Conservation (phyloP, 805 yeast genomes). For the Ogataea nonfermentans region DNA sequence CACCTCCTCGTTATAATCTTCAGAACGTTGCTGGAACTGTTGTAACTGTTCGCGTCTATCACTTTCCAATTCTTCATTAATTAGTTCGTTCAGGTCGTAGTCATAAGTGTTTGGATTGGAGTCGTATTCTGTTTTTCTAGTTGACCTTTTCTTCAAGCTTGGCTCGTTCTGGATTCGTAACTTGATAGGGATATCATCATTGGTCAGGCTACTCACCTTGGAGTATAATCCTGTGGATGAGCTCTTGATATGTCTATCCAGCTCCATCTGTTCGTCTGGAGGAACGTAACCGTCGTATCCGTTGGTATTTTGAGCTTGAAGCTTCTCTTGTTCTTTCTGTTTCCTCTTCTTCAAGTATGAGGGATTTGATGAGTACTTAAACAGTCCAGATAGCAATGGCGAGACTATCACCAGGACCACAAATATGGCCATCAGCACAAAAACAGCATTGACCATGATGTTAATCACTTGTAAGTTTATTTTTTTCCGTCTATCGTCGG, state of each 20-base stretch:
- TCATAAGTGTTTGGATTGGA: constrained; percentile 45
- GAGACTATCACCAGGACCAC: constrained; percentile 23
- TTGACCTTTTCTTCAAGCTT: constrained; percentile 20
- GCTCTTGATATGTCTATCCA: constrained; percentile 11
- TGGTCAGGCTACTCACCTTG: constrained; percentile 25
- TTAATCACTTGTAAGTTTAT: no score
- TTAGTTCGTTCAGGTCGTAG: constrained; percentile 47
- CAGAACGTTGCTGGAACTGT: background rate
- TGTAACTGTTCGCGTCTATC: constrained; percentile 21
- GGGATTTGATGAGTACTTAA: constrained; percentile 29
- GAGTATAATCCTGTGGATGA: constrained; percentile 26
- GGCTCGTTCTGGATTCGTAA: constrained; percentile 23
- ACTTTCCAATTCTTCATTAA: constrained; percentile 33
- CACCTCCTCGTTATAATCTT: background rate
- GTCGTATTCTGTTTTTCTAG: constrained; percentile 8
- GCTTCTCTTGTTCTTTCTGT: constrained; percentile 5
- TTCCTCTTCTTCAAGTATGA: constrained; percentile 21
- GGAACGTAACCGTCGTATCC: constrained; percentile 27
- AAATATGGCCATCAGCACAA: constrained; percentile 22
- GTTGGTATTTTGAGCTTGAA: background rate
- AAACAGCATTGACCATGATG: constrained; percentile 16
- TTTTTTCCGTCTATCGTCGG: background rate
- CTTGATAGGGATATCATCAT: constrained; percentile 32
- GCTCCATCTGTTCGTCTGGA: constrained; percentile 31
- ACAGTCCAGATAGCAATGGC: constrained; percentile 31